phyloP scores from a whole-genome alignment of 2,329 filamentous ascomycete species.

The Penicillium sp. region DNA sequence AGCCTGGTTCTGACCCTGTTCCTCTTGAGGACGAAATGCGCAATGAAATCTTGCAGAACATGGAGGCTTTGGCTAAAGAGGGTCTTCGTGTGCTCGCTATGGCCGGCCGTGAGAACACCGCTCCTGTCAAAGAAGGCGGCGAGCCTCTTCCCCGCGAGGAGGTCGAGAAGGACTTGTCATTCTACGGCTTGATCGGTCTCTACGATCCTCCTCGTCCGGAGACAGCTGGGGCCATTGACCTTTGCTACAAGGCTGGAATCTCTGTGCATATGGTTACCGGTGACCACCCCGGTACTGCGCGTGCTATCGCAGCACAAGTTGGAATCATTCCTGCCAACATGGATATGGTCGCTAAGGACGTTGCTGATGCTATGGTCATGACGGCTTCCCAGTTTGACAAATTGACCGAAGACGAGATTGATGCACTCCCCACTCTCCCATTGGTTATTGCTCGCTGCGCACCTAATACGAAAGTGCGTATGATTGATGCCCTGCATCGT shows the following conservation, averaged over 20 bases:
- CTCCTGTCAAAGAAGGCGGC: conserved; percentile 6
- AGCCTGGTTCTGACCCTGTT: conserved; percentile 27
- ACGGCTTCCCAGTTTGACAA: conserved; percentile 72
- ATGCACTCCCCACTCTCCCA: conserved; percentile 47
- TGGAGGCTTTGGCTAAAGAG: conserved; percentile 58
- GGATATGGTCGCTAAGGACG: conserved; percentile 49
- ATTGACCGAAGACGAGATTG: conserved; percentile 65
- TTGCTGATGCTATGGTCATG: conserved; percentile 63
- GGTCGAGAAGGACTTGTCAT: conserved; percentile 60
- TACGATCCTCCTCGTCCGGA: conserved; percentile 79
- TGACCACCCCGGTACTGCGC: conserved; percentile 69
- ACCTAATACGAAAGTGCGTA: conserved; percentile 64
- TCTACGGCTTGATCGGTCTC: conserved; percentile 74
- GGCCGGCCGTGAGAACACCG: conserved; percentile 39
- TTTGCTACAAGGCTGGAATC: conserved; percentile 66
- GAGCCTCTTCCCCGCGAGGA: conserved; percentile 42
- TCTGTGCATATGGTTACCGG: conserved; percentile 77
- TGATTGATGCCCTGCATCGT: conserved; percentile 58
- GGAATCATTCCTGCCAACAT: conserved; percentile 63
- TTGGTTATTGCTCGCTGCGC: conserved; percentile 53
- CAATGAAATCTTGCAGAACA: conserved; percentile 54
- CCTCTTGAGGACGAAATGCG: conserved; percentile 48
- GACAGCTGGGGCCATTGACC: conserved; percentile 61
- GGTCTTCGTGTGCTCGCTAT: conserved; percentile 62
- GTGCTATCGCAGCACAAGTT: conserved; percentile 68